Base-by-base conservation (phyloP, 2,329 filamentous ascomycete species). In the Nemania abortiva region DNA sequence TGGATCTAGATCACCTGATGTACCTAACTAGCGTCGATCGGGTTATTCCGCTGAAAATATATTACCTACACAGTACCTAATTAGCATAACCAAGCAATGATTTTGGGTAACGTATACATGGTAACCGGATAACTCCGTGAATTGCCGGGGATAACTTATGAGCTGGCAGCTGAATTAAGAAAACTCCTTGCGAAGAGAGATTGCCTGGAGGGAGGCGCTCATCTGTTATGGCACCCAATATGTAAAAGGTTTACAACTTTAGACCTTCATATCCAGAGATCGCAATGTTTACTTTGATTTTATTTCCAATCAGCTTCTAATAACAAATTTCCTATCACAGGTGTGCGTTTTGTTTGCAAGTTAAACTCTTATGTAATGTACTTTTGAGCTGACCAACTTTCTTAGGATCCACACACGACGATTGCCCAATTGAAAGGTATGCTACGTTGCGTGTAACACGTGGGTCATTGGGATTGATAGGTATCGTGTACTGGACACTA, bases 401-500 rank as follows among this genome's bases (percentile, higher is more conserved):
- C 39, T 42, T 42, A 11, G 39, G 29, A 9, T 42, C 27, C 22
- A 13, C 31, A 47, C 24, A 6, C n/a, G 3, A 45, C 13, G 29
- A 31, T 42, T 57, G 50, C 37, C 63, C 45, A 39, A 47, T 61
- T 39, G 50, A 66, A 52, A 50, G 57, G 57, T 49, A 42, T 56
- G 64, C 57, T 49, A 54, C 64, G 49, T 54, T 61, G 50, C 39
- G 13, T 55, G 15, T 47, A 39, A 49, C 64, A 66, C 56, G 50
- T 61, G 56, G 58, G 13, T 11, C 57, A 42, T 29, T 29, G 27
- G 64, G 22, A 24, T 57, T 63, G 53, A 34, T 52, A 20, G 53
- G 24, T 52, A 20, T 58, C 45, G 18, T 50, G 20, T 15, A 7
- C 55, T 29, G 54, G 18, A 9, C 13, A 27, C 24, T 52, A 18